A percentile compares a stretch with the other conserved stretches of the same genome.
Evolutionary conservation across 495 filamentous ascomycete species (phyloP).

Genomic region (Penicillium coprophilum): DNA sequence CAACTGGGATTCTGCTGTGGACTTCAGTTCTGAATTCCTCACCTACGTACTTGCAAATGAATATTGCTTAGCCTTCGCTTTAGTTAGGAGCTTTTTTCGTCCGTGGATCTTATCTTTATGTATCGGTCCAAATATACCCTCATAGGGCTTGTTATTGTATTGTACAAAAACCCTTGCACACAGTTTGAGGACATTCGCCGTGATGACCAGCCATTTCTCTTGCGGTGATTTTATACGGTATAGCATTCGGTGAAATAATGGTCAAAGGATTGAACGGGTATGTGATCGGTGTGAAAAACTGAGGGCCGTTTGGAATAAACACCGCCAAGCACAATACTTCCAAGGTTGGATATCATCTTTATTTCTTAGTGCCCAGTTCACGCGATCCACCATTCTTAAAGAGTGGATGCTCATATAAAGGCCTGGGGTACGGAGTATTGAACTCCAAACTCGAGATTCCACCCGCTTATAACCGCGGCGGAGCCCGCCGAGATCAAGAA

Average conservation of each 20-base stretch:
- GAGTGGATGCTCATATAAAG: neutral
- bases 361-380: neutral
- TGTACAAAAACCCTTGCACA: neutral
- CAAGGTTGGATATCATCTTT: neutral
- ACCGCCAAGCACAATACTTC: neutral
- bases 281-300: neutral
- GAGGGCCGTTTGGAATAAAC: neutral
- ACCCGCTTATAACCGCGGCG: conserved; percentile 3
- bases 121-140: neutral
- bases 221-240: conserved; percentile 50
- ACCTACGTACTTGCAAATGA: neutral
- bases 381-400: neutral
- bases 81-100: neutral
- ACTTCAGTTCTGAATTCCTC: neutral
- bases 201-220: conserved; percentile 41
- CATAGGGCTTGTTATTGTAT: neutral
- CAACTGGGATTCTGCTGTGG: neutral
- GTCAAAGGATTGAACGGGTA: neutral
- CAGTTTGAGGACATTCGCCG: conserved; percentile 19
- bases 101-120: neutral
- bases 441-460: neutral
- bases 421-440: neutral
- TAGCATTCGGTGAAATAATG: conserved; percentile 15
- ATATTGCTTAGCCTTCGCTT: neutral
- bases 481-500: conserved; percentile 1